Base-by-base conservation (phyloP, 768 basidiomycete genomes). In the Polyporus arcularius region DNA sequence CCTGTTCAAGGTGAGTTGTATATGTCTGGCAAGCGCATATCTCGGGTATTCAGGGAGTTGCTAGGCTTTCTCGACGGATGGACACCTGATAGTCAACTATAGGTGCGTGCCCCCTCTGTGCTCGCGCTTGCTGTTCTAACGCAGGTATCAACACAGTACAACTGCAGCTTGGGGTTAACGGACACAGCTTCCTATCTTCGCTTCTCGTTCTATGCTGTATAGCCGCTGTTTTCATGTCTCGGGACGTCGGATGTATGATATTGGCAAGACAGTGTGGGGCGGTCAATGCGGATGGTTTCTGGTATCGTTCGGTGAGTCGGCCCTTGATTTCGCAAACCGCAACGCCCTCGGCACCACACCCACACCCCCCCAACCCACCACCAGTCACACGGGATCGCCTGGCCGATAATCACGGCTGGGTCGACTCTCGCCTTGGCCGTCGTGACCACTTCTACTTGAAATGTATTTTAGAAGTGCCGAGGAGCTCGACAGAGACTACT, bases 1-100 rank as follows among this genome's bases (percentile, higher is more conserved):
- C 62, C 72, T 90, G 63, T 89, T 77, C 78, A 87, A 87, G 73
- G 87, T 85, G 64, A 26, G 74, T 61, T 11, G 28, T 18, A 31
- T 30, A 14, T 18, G 50, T 21, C 11, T n/a, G 41, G 0, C 16
- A 48, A 9, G 49, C 14, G 16, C 4, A 35, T 40, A 45, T 43
- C 42, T 4, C 38, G 46, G 39, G 51, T 41, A 31, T 51, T 31
- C 12, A 16, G 26, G 18, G 4, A 31, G 14, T 35, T 16, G 9
- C 42, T 54, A 84, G 83, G 84, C 83, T 59, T 88, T 86, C 68
- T 78, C 80, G 0, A 86, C 86, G 0, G 85, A 85, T 45, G 83
- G 82, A 1, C 84, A 86, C 65, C 75, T 88, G 52, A 85, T 87
- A 70, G 85, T 88, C 53, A 87, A 88, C 71, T 88, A 88, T 70